Evolutionary conservation across 805 yeast species (phyloP).

Genomic region (Isabelozyma rhagii): DNA sequence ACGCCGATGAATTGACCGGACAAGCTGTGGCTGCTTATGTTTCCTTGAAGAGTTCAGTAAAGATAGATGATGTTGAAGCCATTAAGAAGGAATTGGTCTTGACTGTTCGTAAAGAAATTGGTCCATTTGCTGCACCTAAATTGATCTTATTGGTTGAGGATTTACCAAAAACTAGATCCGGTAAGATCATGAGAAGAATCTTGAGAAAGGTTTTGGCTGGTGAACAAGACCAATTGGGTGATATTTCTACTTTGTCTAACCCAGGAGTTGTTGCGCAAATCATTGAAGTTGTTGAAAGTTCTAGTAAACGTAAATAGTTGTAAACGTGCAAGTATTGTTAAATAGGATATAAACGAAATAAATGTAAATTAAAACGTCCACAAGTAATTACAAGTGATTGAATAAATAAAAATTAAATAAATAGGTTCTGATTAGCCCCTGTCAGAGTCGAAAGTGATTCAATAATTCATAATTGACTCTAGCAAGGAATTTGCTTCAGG

Average conservation of each 20-base stretch:
- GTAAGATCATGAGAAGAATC: slow-evolving; percentile 98
- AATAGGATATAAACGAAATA: neutral
- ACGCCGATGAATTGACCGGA: slow-evolving; percentile 92
- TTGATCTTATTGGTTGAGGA: slow-evolving; percentile 79
- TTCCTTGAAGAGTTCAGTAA: slow-evolving; percentile 57
- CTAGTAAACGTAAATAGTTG: neutral
- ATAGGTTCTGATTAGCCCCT: too few species aligned
- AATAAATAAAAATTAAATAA: neutral
- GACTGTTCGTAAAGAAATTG: slow-evolving; percentile 89
- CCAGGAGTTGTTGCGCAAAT: slow-evolving; percentile 79
- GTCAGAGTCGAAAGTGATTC: neutral
- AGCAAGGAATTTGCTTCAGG: slow-evolving; percentile 68
- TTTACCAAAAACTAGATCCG: slow-evolving; percentile 97
- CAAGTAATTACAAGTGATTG: neutral
- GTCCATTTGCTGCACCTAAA: slow-evolving; percentile 96
- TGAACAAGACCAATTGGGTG: slow-evolving; percentile 92
- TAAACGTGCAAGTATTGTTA: neutral
- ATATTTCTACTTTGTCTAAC: slow-evolving; percentile 82
- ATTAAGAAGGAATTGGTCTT: slow-evolving; percentile 72
- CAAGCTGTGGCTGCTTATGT: slow-evolving; percentile 97
- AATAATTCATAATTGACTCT: slow-evolving; percentile 24
- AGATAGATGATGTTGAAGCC: slow-evolving; percentile 48
- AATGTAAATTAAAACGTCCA: neutral
- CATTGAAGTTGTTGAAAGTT: slow-evolving; percentile 59
- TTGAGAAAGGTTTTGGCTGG: slow-evolving; percentile 89